These are phyloP conservation scores for Fusarium lyarnte DNA, from an alignment of 2,329 filamentous ascomycete species.

Conservation along the genomic window DNA sequence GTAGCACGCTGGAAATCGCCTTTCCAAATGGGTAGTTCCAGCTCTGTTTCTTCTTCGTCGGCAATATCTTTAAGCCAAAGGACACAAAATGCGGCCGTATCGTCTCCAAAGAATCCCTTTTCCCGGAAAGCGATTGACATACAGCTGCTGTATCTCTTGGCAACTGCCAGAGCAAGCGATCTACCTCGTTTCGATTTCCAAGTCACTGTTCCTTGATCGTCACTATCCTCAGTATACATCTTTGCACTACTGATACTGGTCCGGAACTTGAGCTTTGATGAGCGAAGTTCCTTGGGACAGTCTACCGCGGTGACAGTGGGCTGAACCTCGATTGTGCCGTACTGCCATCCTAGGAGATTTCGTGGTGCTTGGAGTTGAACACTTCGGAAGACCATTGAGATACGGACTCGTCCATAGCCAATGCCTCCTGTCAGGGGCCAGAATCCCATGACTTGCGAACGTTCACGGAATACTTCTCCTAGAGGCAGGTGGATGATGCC, in stretches of 20 bases:
- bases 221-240: conserved; percentile 58
- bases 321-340: conserved; percentile 74
- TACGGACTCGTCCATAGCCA: conserved; percentile 73
- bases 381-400: conserved; percentile 79
- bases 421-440: conserved; percentile 77
- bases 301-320: conserved; percentile 55
- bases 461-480: conserved; percentile 66
- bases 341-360: conserved; percentile 74
- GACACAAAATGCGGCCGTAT: conserved; percentile 68
- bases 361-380: conserved; percentile 69
- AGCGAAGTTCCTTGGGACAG: conserved; percentile 58
- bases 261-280: conserved; percentile 66
- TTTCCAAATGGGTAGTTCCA: conserved; percentile 72
- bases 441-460: conserved; percentile 71
- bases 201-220: conserved; percentile 46
- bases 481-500: conserved; percentile 77
- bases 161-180: conserved; percentile 62
- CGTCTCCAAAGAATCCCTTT: conserved; percentile 57
- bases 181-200: conserved; percentile 63
- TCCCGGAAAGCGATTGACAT: conserved; percentile 65
- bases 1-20: conserved; percentile 62
- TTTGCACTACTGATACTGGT: conserved; percentile 68
- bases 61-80: conserved; percentile 76
- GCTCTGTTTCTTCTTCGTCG: conserved; percentile 70
- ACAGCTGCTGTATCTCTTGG: conserved; percentile 65